These are phyloP conservation scores for Penicillium longicatenatum DNA, from an alignment of 495 filamentous ascomycete species.

Conservation along the genomic window DNA sequence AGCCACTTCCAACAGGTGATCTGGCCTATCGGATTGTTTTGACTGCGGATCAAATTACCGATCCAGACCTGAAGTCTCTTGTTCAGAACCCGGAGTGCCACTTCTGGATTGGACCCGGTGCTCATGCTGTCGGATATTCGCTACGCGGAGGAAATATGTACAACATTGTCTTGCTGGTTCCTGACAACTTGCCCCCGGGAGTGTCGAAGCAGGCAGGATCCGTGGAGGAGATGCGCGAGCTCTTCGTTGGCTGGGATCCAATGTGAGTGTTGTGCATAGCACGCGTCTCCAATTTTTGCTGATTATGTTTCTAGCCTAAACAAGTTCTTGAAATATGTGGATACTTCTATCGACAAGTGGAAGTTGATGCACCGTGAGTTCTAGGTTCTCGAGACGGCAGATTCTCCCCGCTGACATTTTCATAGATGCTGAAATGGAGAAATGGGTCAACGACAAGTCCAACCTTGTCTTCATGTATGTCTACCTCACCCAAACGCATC, in stretches of 20 bases:
- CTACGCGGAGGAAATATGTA: slow-evolving; percentile 61
- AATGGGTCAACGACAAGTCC: slow-evolving; percentile 39
- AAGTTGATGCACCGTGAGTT: slow-evolving; percentile 60
- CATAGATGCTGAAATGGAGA: slow-evolving; percentile 38
- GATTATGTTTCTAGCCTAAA: slow-evolving; percentile 27
- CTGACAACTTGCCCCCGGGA: slow-evolving; percentile 64
- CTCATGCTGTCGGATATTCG: slow-evolving; percentile 68
- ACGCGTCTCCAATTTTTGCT: not conserved
- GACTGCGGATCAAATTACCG: slow-evolving; percentile 41
- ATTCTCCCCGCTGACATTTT: not conserved
- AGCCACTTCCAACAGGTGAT: slow-evolving; percentile 63
- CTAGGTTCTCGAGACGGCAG: not conserved
- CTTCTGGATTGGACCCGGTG: slow-evolving; percentile 70
- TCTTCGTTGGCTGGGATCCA: slow-evolving; percentile 63
- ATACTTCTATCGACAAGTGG: slow-evolving; percentile 57
- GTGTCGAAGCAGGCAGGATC: slow-evolving; percentile 56
- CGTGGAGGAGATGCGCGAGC: slow-evolving; percentile 64
- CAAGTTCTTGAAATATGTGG: slow-evolving; percentile 37
- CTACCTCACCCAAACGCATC: not conserved
- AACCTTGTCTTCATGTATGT: slow-evolving; percentile 42
- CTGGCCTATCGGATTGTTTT: slow-evolving; percentile 72
- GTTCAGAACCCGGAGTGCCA: slow-evolving; percentile 59
- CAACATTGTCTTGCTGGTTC: slow-evolving; percentile 70
- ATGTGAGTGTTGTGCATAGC: slow-evolving; percentile 28
- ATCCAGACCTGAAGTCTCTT: slow-evolving; percentile 51